Conservation (phyloP, 495 filamentous ascomycete species). For the Talaromyces nanjingensis region DNA sequence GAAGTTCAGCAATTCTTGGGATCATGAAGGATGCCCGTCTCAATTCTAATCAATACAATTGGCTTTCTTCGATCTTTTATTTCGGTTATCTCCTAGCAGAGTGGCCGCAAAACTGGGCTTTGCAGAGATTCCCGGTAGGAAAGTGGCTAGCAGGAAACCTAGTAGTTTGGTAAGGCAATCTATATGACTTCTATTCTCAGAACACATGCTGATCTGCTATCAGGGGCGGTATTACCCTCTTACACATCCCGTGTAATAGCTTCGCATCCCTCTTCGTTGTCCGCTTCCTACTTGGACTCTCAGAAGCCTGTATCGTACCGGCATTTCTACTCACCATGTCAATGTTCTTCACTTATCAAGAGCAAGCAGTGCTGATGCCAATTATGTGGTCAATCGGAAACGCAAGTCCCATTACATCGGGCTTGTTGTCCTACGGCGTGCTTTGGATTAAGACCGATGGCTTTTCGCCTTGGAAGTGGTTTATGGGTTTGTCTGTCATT, state of each 20-base stretch:
- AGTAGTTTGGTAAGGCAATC: constrained; percentile 26
- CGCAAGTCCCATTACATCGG: constrained; percentile 34
- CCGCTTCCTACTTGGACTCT: constrained; percentile 32
- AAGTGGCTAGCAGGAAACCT: constrained; percentile 34
- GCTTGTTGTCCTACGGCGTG: constrained; percentile 33
- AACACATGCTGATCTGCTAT: neutral
- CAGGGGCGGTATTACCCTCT: constrained; percentile 29
- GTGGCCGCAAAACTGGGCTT: constrained; percentile 34
- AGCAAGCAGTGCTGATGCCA: constrained; percentile 35
- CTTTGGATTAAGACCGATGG: constrained; percentile 32
- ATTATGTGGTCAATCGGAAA: constrained; percentile 37
- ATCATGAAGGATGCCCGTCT: constrained; percentile 40
- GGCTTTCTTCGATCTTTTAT: constrained; percentile 51
- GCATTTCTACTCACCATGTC: constrained; percentile 33
- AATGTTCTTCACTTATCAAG: constrained; percentile 39
- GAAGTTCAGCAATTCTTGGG: constrained; percentile 43
- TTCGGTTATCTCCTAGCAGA: constrained; percentile 40
- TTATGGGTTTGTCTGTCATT: constrained; percentile 23
- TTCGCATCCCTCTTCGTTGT: constrained; percentile 34
- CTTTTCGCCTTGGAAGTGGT: constrained; percentile 35
- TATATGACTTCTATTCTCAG: neutral
- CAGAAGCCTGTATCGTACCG: constrained; percentile 34
- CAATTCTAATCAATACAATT: constrained; percentile 37
- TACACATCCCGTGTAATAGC: constrained; percentile 31
- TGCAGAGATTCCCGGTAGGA: constrained; percentile 32